Percentiles rank a stretch among this genome's conserved stretches.
Evolutionary conservation across 805 yeast genomes (phyloP).

Genomic region (Hanseniaspora taiwanica): DNA sequence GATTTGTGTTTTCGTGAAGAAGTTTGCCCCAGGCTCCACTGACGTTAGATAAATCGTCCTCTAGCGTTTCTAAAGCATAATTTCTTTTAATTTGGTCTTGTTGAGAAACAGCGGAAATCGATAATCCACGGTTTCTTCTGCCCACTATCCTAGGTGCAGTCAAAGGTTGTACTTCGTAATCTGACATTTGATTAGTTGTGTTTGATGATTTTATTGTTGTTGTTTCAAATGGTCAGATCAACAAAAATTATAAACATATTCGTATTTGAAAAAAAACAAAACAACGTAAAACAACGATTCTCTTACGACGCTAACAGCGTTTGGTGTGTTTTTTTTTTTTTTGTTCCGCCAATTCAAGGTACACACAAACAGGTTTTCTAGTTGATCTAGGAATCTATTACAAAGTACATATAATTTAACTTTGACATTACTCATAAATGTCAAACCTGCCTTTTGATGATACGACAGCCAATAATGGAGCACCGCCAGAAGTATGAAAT

Average conservation of each 20-base stretch:
- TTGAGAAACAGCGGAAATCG: conserved; percentile 18
- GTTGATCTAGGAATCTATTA: too few relatives aligned
- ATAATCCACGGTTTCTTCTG: conserved; percentile 20
- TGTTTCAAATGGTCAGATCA: too few relatives aligned
- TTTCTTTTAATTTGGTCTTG: conserved; percentile 19
- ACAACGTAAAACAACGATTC: too few relatives aligned
- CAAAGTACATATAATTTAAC: too few relatives aligned
- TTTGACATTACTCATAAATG: not conserved
- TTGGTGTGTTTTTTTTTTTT: too few relatives aligned
- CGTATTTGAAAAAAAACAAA: too few relatives aligned
- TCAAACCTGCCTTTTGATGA: not conserved
- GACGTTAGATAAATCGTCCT: conserved; percentile 20
- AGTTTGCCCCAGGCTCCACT: conserved; percentile 37
- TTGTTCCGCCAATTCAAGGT: too few relatives aligned
- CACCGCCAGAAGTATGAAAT: not conserved
- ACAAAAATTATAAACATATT: too few relatives aligned
- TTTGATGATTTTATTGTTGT: not conserved
- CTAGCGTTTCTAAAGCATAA: conserved; percentile 17
- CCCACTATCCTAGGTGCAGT: conserved; percentile 7
- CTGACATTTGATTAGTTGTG: not conserved
- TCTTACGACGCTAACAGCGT: too few relatives aligned
- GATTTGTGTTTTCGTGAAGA: conserved; percentile 48
- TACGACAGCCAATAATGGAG: not conserved
- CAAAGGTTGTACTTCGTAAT: conserved; percentile 12
- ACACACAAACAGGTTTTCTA: too few relatives aligned